Conservation (phyloP, 768 basidiomycete species). For the Chalciporus pseudorubinellus region DNA sequence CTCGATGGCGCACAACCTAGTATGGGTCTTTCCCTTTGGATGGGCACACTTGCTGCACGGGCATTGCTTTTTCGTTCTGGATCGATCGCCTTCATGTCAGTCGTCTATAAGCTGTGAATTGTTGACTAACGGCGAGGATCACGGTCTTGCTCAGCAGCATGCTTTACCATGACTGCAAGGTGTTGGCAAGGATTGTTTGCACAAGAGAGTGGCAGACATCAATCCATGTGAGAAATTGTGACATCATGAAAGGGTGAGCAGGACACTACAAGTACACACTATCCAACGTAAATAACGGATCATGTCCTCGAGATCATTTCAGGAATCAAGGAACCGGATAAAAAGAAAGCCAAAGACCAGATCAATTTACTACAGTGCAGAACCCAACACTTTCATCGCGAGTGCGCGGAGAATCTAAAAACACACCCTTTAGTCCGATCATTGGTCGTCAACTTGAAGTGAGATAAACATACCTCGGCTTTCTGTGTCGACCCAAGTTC, state of each 20-base stretch:
- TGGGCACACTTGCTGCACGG: slow-evolving; percentile 18
- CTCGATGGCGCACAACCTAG: slow-evolving; percentile 12
- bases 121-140: slow-evolving; percentile 8
- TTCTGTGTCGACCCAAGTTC: slow-evolving; percentile 76
- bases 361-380: slow-evolving; percentile 37
- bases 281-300: neutral
- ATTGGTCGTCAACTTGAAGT: neutral
- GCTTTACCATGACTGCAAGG: slow-evolving; percentile 8
- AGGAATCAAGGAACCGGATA: neutral
- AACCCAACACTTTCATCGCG: slow-evolving; percentile 80
- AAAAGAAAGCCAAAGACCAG: neutral
- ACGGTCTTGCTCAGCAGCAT: neutral
- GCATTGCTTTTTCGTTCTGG: slow-evolving; percentile 13
- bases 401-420: slow-evolving; percentile 74
- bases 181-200: neutral
- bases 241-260: neutral
- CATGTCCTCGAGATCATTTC: neutral
- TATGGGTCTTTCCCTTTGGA: slow-evolving; percentile 9
- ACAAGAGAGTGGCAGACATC: neutral
- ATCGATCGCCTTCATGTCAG: slow-evolving; percentile 5
- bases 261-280: neutral
- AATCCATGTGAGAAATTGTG: slow-evolving; percentile 5
- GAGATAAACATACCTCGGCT: slow-evolving; percentile 65
- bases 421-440: neutral
- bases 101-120: neutral